Evolutionary conservation across 192 early-diverging fungal genomes (phyloP), one percentile per base, ranked within the genome.

Genomic region (Cladochytrium replicatum): DNA sequence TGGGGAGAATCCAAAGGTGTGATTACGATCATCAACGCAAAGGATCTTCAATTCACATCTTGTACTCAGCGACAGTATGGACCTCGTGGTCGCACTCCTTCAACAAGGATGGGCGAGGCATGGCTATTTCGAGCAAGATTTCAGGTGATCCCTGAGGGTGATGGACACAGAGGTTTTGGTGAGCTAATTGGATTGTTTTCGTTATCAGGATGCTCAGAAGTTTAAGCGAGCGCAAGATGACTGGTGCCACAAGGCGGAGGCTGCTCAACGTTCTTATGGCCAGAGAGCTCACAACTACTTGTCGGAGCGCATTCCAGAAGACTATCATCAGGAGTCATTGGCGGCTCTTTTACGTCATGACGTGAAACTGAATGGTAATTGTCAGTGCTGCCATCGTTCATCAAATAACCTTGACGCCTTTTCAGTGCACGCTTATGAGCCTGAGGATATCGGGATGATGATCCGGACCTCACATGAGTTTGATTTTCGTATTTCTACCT

Each of bases 1-100:
- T 46, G 85, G 86, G 25, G 86, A 88, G 57, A 88, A 87, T 63
- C 71, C 82, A 27, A 87, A 80, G 58, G 13, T n/a, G 45, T 15
- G 24, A 41, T 29, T 77, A 71, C 37, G 68, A 65, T 11, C 23
- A 25, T 43, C 25, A 51, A 27, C 53, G 50, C n/a, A n/a, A n/a
- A n/a, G n/a, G n/a, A n/a, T n/a, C n/a, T n/a, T n/a, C n/a, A n/a
- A n/a, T n/a, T n/a, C n/a, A n/a, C n/a, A n/a, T n/a, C n/a, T n/a
- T n/a, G n/a, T n/a, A n/a, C n/a, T n/a, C n/a, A n/a, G n/a, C n/a
- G n/a, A n/a, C n/a, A n/a, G n/a, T n/a, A n/a, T n/a, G n/a, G n/a
- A n/a, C n/a, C n/a, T n/a, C n/a, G n/a, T n/a, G n/a, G n/a, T n/a
- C n/a, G n/a, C 7, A 60, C 28, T 17, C 69, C 69, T 7, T 45